Base-by-base conservation (phyloP, 176 grass and related monocot species). In the Eremochloa ophiuroides region DNA sequence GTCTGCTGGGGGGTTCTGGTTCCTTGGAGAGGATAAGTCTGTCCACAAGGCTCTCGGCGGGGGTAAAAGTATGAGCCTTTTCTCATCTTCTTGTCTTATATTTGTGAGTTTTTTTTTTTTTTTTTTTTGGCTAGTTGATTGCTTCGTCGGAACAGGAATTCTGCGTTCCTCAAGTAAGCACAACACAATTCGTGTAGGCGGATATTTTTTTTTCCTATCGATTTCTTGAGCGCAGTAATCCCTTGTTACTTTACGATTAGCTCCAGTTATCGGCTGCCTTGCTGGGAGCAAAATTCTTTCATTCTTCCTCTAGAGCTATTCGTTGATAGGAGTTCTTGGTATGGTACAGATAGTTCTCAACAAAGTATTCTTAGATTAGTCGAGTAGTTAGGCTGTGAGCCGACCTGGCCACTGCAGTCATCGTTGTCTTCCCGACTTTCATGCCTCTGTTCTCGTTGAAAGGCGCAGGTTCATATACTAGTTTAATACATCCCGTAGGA, bases 31-130 rank as follows among this genome's bases (percentile, higher is more conserved):
- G 72, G 89, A 94, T 64, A 92, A 87, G 44, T 87, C 91, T 38
- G 89, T 94, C 25, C 94, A 97, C 70, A 73, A 64, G 84, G 92
- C 87, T 6, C 85, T 97, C 60, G 92, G 94, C 26, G 92, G 92
- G 41, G 89, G 94, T 37, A 94, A 92, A 92, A 85, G 94, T 97
- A 87, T 2, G 87, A 1, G 0, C 10, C 76, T 72, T 38, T 60
- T 27, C n/a, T 65, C 43, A 2, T 50, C 11, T n/a, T 26, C 63
- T 15, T 66, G 34, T 48, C 10, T 11, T 4, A n/a, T n/a, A n/a
- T n/a, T n/a, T n/a, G n/a, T n/a, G n/a, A n/a, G n/a, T n/a, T n/a
- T n/a, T n/a, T n/a, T n/a, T 18, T 22, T 39, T 4, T 40, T 40
- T 17, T 14, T 5, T 20, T 55, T 39, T 12, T 43, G 40, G 48